phyloP scores from a whole-genome alignment of 805 yeast species.

The Alloascoidea hylecoeti region DNA sequence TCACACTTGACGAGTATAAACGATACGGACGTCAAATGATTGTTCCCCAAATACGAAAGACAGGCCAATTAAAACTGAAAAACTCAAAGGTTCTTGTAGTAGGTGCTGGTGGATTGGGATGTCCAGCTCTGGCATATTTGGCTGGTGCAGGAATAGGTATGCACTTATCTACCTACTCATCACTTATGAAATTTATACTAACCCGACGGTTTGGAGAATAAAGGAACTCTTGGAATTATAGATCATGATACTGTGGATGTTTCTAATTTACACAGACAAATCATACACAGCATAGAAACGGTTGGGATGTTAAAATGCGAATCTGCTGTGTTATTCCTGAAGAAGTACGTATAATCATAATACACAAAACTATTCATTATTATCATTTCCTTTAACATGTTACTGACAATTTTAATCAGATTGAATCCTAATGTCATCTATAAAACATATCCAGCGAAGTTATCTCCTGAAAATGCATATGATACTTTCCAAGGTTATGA shows the following conservation, averaged over 20 bases:
- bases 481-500: slow-evolving; percentile 53
- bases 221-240: slow-evolving; percentile 53
- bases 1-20: slow-evolving; percentile 50
- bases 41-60: slow-evolving; percentile 60
- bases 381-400: no score
- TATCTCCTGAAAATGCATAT: slow-evolving; percentile 45
- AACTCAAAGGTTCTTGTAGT: slow-evolving; percentile 52
- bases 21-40: slow-evolving; percentile 94
- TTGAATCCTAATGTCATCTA: slow-evolving; percentile 61
- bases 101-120: slow-evolving; percentile 96
- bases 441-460: slow-evolving; percentile 32
- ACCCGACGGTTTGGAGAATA: not conserved
- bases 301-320: slow-evolving; percentile 67
- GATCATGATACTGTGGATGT: slow-evolving; percentile 78
- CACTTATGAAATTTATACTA: no score
- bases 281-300: slow-evolving; percentile 52
- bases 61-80: slow-evolving; percentile 47
- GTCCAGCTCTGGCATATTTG: slow-evolving; percentile 77
- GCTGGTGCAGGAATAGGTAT: slow-evolving; percentile 79
- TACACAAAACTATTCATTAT: not conserved
- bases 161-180: no score
- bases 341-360: no score
- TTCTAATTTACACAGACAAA: slow-evolving; percentile 84
- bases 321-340: slow-evolving; percentile 50
- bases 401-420: no score